Base-by-base conservation (phyloP, 306 rosid species). In the Delonix regia region DNA sequence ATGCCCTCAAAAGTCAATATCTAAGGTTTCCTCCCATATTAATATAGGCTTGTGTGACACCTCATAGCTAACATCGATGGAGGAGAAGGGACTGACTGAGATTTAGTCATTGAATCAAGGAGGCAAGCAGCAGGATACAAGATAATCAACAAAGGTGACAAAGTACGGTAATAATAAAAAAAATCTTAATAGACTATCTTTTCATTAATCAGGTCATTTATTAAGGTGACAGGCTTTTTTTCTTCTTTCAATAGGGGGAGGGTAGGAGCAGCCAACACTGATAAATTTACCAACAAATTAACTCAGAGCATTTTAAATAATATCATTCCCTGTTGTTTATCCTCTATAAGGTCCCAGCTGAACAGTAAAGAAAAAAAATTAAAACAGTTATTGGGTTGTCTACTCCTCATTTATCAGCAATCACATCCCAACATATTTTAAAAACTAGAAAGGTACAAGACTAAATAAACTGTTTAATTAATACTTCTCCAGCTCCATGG, bases 401-500 rank as follows among this genome's bases (percentile, higher is more conserved):
- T 34, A 64, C 15, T 36, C 48, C 27, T 8, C 47, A 1, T 33
- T 6, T 67, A 72, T 2, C 22, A 41, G 52, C 25, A 30, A 45
- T 36, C 34, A 64, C 69, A 33, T 63, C 51, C 30, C 39, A 30
- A 76, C 30, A 55, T 28, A 74, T 56, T 15, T 16, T 5, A 28
- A 44, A 74, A 30, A 18, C 19, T 42, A 41, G 42, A 57, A 63
- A 71, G 70, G 63, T 33, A 38, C 5, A 27, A 48, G 60, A 30
- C 67, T 48, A 60, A 39, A 55, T 56, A 74, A 81, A 53, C 51
- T 36, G 67, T 57, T 42, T 44, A 27, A 62, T n/a, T 34, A 62
- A 42, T 16, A 55, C 64, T 80, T 65, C 63, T 30, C 18, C 73
- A 66, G 65, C 59, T 48, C 55, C 52, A 76, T 71, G 48, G 33